A percentile compares a stretch with the other conserved stretches of the same genome.
These are phyloP conservation scores for Hypoxylon sp. DNA, from an alignment of 2,329 filamentous ascomycete species.

Conservation along the genomic window DNA sequence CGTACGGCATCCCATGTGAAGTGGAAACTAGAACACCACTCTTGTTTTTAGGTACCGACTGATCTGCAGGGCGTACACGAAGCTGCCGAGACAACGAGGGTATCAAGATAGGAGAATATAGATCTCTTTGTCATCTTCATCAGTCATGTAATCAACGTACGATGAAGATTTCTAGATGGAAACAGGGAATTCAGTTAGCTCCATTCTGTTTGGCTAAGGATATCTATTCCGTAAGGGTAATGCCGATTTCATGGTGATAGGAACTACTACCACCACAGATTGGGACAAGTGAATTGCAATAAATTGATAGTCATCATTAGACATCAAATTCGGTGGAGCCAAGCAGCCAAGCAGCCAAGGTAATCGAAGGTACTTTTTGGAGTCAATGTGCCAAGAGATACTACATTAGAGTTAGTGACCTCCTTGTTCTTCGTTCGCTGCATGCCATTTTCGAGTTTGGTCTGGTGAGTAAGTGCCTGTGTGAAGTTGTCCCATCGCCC, in stretches of 20 bases:
- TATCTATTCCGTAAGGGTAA: not conserved
- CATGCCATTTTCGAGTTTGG: constrained; percentile 26
- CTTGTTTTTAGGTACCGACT: constrained; percentile 1
- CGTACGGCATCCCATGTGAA: constrained; percentile 39
- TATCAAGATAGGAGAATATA: constrained; percentile 19
- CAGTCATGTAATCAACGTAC: not conserved
- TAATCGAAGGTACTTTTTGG: no score
- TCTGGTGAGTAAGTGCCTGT: constrained; percentile 23
- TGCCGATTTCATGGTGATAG: not conserved
- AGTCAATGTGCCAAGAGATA: no score
- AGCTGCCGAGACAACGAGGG: constrained; percentile 19
- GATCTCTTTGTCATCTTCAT: not conserved
- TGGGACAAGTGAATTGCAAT: no score
- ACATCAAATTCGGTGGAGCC: no score
- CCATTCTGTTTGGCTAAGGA: not conserved
- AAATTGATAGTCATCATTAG: no score
- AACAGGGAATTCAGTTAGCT: not conserved
- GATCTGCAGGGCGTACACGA: constrained; percentile 11
- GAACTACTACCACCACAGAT: not conserved
- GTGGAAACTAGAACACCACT: not conserved
- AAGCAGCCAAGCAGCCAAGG: no score
- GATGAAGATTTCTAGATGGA: not conserved
- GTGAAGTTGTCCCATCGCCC: no score
- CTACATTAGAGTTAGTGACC: not conserved
- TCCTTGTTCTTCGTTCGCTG: constrained; percentile 12